Conservation (phyloP, 192 early-diverging fungal species). For the Gaertneriomyces semiglobifer region DNA sequence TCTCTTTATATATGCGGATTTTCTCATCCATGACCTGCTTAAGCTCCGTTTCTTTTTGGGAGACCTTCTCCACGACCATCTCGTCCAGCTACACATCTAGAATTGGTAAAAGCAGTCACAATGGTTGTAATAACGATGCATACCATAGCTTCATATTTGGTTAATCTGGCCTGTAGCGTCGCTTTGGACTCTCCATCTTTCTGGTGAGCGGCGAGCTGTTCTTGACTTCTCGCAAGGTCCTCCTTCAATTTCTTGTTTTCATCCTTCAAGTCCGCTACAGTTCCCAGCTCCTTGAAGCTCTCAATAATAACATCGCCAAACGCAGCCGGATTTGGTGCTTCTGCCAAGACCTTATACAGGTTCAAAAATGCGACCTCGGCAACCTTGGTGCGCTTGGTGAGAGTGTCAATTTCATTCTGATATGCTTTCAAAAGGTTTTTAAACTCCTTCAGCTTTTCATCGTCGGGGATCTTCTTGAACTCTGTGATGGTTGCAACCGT, state of each 20-base stretch:
- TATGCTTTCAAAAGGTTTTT: constrained; percentile 78
- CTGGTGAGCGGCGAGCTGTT: constrained; percentile 38
- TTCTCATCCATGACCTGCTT: constrained; percentile 75
- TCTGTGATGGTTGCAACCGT: constrained; percentile 40
- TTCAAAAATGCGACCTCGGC: constrained; percentile 79
- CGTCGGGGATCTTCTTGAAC: constrained; percentile 75
- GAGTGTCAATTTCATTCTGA: constrained; percentile 86
- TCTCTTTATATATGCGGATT: constrained; percentile 76
- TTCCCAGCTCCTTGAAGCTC: too few relatives aligned
- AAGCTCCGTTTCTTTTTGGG: constrained; percentile 67
- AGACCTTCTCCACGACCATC: constrained; percentile 64
- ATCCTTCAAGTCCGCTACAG: constrained; percentile 19
- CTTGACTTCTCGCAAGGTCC: constrained; percentile 45
- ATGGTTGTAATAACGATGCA: constrained; percentile 17
- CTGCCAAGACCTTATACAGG: constrained; percentile 74
- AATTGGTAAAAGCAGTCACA: too few relatives aligned
- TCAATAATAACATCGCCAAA: constrained; percentile 58
- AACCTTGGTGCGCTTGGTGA: constrained; percentile 79
- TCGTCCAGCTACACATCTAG: constrained; percentile 50
- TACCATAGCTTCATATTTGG: constrained; percentile 59
- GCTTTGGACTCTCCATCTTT: constrained; percentile 46
- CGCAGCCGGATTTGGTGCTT: constrained; percentile 79
- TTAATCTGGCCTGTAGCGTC: constrained; percentile 52
- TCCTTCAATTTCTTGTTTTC: constrained; percentile 60
- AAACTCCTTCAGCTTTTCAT: constrained; percentile 73